Evolutionary conservation across 805 yeast species (phyloP).

Genomic region (Maudiozyma serrabonitensis): DNA sequence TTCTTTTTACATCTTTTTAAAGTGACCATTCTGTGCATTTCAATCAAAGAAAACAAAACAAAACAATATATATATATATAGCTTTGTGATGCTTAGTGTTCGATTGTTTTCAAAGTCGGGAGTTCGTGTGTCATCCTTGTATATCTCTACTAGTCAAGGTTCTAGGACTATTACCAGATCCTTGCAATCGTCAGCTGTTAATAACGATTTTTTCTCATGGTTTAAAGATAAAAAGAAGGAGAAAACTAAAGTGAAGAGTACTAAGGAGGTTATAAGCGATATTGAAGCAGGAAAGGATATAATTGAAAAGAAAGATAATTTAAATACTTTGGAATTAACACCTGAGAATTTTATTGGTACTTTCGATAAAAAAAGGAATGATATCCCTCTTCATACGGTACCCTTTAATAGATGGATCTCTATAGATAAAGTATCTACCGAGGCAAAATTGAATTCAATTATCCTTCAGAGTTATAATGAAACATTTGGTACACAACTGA

Average conservation of each 20-base stretch:
- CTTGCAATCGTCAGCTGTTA: background rate
- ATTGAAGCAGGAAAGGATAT: conserved; percentile 31
- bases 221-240: conserved; percentile 28
- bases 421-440: conserved; percentile 16
- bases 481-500: conserved; percentile 1
- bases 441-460: conserved; percentile 20
- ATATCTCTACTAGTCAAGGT: background rate
- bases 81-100: too few species aligned
- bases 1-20: too few species aligned
- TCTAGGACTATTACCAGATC: background rate
- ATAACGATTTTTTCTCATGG: conserved; percentile 32
- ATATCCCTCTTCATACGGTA: conserved; percentile 11
- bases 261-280: conserved; percentile 28
- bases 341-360: conserved; percentile 25
- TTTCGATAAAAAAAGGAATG: conserved; percentile 5
- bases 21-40: too few species aligned
- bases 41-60: too few species aligned
- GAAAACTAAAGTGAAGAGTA: conserved; percentile 9
- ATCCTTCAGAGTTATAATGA: conserved; percentile 11
- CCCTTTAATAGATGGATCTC: conserved; percentile 31
- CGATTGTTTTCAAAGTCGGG: background rate
- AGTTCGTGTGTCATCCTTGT: background rate
- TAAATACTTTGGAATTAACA: conserved; percentile 14
- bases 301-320: background rate
- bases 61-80: too few species aligned